Conservation (phyloP, 139 green algal genomes). For the Klebsormidium nitens region DNA sequence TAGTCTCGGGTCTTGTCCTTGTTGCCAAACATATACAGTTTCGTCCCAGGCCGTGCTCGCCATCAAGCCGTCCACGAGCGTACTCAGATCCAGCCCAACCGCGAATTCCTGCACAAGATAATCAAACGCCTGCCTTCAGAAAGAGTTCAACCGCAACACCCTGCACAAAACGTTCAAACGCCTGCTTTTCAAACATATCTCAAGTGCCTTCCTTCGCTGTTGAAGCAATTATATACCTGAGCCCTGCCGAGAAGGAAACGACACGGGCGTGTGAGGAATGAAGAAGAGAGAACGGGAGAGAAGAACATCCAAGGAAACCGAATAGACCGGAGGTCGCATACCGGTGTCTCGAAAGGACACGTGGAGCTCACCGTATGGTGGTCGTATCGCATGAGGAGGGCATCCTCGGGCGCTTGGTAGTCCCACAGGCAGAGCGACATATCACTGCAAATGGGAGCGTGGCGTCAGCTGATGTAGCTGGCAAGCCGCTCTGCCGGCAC, state of each 20-base stretch:
- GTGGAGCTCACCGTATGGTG: constrained; percentile 26
- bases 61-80: constrained; percentile 72
- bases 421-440: constrained; percentile 96
- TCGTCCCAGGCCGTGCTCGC: constrained; percentile 85
- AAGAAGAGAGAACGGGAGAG: no score
- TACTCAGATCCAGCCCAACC: constrained; percentile 78
- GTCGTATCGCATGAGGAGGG: constrained; percentile 47
- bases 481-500: no score
- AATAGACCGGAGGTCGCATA: no score
- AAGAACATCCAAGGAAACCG: no score
- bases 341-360: no score
- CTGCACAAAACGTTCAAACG: not conserved
- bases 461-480: no score
- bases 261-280: no score
- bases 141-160: not conserved
- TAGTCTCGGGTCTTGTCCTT: constrained; percentile 30
- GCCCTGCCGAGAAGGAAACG: no score
- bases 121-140: not conserved
- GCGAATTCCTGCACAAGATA: constrained; percentile 45
- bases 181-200: not conserved
- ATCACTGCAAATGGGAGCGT: constrained; percentile 61
- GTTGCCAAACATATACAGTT: constrained; percentile 60
- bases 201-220: no score
- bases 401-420: constrained; percentile 55
- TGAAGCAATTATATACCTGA: no score